Percentiles rank a stretch among this genome's conserved stretches.
phyloP scores from a whole-genome alignment of 2,329 filamentous ascomycete genomes.

The Exophiala phaeomuriformis region DNA sequence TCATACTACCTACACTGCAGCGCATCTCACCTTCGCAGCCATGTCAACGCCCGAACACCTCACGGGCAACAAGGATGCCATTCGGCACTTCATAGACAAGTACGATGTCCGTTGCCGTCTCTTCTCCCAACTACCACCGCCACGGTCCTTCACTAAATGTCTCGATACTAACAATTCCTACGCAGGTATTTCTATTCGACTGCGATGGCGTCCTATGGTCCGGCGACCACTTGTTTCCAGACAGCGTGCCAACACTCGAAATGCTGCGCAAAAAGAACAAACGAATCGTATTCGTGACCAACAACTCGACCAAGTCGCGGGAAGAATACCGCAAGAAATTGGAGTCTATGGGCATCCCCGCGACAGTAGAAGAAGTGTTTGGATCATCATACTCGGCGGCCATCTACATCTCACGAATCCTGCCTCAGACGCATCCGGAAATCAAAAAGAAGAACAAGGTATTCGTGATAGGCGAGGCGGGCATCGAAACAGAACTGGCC shows the following conservation, averaged over 20 bases:
- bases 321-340: conserved; percentile 91
- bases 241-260: conserved; percentile 75
- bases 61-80: conserved; percentile 67
- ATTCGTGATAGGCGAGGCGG: conserved; percentile 83
- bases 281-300: conserved; percentile 90
- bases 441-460: conserved; percentile 74
- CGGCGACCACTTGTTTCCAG: conserved; percentile 80
- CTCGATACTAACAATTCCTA: conserved; percentile 7
- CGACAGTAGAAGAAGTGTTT: conserved; percentile 74
- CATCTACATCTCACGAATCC: conserved; percentile 90
- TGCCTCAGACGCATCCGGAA: conserved; percentile 37
- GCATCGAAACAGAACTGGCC: conserved; percentile 80
- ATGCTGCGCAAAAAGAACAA: conserved; percentile 81
- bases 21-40: neutral
- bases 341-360: conserved; percentile 66
- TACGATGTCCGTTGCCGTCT: conserved; percentile 62
- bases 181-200: conserved; percentile 83
- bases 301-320: conserved; percentile 96
- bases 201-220: conserved; percentile 99
- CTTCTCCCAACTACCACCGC: neutral
- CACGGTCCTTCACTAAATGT: neutral
- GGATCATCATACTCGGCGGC: conserved; percentile 91
- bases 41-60: conserved; percentile 51
- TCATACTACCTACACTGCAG: neutral
- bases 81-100: conserved; percentile 75